Conservation (phyloP, 805 yeast species). For the Lipomyces anomalus region DNA sequence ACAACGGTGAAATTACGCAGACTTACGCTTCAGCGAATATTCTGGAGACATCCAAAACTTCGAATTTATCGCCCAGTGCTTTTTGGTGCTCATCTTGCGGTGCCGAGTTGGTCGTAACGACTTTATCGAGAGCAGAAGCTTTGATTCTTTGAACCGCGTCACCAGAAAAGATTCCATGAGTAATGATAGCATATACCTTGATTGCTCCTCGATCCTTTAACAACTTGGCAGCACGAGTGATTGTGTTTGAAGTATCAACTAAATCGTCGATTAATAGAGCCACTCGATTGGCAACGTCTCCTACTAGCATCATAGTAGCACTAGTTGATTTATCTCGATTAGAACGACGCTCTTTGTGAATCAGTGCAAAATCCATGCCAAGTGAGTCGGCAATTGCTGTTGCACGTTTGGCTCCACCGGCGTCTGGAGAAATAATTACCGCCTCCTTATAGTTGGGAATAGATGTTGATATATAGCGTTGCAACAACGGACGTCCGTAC, state of each 20-base stretch:
- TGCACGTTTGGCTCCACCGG: constrained; percentile 98
- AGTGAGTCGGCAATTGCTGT: constrained; percentile 88
- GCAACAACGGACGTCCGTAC: constrained; percentile 80
- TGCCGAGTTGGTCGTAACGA: constrained; percentile 84
- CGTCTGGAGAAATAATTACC: constrained; percentile 94
- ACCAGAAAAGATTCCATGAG: constrained; percentile 91
- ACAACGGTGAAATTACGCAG: neutral
- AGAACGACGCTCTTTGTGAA: constrained; percentile 84
- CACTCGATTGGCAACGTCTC: constrained; percentile 79
- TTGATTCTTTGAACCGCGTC: constrained; percentile 74
- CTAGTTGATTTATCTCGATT: constrained; percentile 32
- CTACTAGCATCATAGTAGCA: constrained; percentile 92
- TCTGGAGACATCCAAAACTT: constrained; percentile 79
- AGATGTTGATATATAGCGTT: constrained; percentile 70
- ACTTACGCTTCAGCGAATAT: constrained; percentile 76
- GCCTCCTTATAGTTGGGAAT: constrained; percentile 78
- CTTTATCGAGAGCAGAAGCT: constrained; percentile 67
- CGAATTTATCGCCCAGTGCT: constrained; percentile 54
- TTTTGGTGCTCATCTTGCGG: constrained; percentile 67
- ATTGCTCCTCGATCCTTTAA: constrained; percentile 90
- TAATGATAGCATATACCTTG: constrained; percentile 76
- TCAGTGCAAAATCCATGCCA: constrained; percentile 84
- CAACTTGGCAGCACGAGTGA: constrained; percentile 85
- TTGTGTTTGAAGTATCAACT: constrained; percentile 88
- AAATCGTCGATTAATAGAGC: constrained; percentile 92